Evolutionary conservation across 108 stramenopile species (phyloP).

Genomic region (Aurantiochytrium sp.): DNA sequence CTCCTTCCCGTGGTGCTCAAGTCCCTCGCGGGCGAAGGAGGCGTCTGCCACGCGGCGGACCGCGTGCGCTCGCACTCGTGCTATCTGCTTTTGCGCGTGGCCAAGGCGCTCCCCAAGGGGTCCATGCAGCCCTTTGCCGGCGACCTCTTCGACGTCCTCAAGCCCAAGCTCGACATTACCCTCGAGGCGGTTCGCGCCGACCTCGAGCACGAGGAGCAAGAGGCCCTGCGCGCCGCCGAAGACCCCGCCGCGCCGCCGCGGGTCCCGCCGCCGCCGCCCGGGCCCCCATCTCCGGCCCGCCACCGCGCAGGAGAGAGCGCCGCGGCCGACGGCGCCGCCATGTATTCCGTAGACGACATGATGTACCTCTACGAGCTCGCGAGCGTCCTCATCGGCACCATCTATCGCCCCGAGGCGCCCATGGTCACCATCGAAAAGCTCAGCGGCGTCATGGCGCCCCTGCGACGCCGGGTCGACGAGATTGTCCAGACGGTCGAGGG

Average conservation of each 20-base stretch:
- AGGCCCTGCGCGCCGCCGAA: not conserved
- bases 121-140: not conserved
- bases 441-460: not conserved
- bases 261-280: not conserved
- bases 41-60: not conserved
- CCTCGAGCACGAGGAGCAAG: not conserved
- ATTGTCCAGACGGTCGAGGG: not conserved
- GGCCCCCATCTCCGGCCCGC: not conserved
- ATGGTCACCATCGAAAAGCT: not conserved
- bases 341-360: not conserved
- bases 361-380: not conserved
- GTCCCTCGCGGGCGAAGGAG: not conserved
- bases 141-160: not conserved
- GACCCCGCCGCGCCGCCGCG: not conserved
- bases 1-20: not conserved
- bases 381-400: constrained; percentile 2
- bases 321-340: not conserved
- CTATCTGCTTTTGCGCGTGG: not conserved
- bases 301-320: too few species aligned
- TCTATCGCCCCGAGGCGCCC: not conserved
- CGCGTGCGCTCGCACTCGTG: not conserved
- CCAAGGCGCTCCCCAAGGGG: not conserved
- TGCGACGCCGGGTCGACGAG: not conserved
- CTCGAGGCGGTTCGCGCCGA: not conserved
- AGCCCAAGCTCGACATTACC: not conserved